These are phyloP conservation scores for Pythium coloratum DNA, from an alignment of 352 stramenopile species.

Conservation along the genomic window DNA sequence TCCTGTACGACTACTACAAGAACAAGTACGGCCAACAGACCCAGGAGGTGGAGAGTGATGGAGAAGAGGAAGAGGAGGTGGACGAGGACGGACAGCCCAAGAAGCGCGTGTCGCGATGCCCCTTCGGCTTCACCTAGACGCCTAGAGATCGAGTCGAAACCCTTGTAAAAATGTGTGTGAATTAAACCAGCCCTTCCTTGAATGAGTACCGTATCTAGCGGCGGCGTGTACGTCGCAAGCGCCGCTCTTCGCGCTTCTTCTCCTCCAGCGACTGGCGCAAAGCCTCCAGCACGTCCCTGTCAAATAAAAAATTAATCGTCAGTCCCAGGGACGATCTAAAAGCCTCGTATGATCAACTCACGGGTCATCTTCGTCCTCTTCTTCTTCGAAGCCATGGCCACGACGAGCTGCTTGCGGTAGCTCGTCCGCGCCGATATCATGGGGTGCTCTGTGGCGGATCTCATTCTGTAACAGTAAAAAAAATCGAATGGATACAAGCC, in stretches of 20 bases:
- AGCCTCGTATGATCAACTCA: conserved; percentile 25
- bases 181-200: background rate
- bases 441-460: conserved; percentile 56
- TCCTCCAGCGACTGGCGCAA: conserved; percentile 63
- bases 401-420: conserved; percentile 6
- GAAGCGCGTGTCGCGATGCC: conserved; percentile 61
- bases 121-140: conserved; percentile 48
- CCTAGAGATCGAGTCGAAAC: background rate
- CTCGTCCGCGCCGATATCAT: conserved; percentile 24
- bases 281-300: conserved; percentile 53
- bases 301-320: background rate
- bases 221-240: conserved; percentile 38
- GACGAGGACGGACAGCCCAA: conserved; percentile 36
- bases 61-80: background rate
- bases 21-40: conserved; percentile 24
- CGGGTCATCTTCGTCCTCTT: conserved; percentile 52
- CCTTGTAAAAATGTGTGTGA: conserved; percentile 3
- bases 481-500: background rate
- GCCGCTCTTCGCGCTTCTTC: conserved; percentile 60
- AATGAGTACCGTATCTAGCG: conserved; percentile 28
- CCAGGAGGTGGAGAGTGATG: background rate
- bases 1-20: conserved; percentile 29
- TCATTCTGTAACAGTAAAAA: conserved; percentile 50
- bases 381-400: conserved; percentile 24
- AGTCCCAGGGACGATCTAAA: background rate